Evolutionary conservation across 1,284 basidiomycete species (phyloP), one percentile per base, ranked within the genome.

Genomic region (Volvariella volvacea): DNA sequence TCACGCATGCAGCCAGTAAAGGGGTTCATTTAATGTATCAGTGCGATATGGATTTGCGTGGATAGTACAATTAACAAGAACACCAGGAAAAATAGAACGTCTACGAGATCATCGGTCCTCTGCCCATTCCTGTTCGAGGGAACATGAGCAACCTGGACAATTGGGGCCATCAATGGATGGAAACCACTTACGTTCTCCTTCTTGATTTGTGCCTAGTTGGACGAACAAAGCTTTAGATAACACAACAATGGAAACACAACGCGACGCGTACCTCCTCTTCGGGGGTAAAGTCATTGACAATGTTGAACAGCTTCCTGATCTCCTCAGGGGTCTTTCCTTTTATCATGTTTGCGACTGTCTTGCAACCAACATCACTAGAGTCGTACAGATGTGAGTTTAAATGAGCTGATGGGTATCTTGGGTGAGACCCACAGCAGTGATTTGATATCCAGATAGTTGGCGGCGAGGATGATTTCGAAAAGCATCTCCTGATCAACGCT

Each of bases 321-420:
- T 96, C 93, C 62, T 94, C 90, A 14, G 92, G 91, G 6, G 91
- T 92, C 78, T 96, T 96, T 36, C 93, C 93, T 73, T 96, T 96
- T 75, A 96, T 96, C 96, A 99, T 99, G 78, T 99, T 98, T 21
- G 96, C 96, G 7, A 99, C 96, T 12, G 95, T 99, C 79, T 99
- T 98, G 82, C 96, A 99, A 1, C 96, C 96, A 49, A 99, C 93
- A 62, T 99, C 96, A 53, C 92, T 95, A 43, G 31, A 47, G 34
- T n/a, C 44, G 37, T 49, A 15, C 43, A 34, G 25, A 31, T 31
- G 25, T 28, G 25, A 16, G 14, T 20, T 25, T n/a, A 38, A 16
- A 33, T 41, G 12, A 44, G n/a, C 7, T 38, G 38, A 21, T 17
- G 38, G n/a, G n/a, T n/a, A n/a, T n/a, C n/a, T n/a, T n/a, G n/a